A percentile compares a stretch with the other conserved stretches of the same genome.
Evolutionary conservation across 1,284 basidiomycete genomes (phyloP).

Genomic region (Austroboletus novae-zelandiae): DNA sequence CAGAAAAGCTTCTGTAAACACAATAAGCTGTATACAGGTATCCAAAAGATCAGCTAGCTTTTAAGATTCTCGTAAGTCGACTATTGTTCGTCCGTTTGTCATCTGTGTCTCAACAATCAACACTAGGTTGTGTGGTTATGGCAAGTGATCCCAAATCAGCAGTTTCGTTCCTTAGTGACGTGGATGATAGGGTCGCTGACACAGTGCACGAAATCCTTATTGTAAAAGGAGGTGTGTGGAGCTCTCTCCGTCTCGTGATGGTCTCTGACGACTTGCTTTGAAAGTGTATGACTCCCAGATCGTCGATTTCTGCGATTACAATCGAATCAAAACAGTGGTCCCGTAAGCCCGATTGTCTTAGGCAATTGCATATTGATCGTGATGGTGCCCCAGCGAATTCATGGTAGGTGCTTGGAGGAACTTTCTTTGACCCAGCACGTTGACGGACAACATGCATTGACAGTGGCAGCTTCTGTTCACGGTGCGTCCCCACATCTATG

Average conservation of each 20-base stretch:
- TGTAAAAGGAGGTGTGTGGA: conserved; percentile 3
- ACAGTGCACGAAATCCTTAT: conserved; percentile 1
- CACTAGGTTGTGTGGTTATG: conserved; percentile 2
- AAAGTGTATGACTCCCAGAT: neutral
- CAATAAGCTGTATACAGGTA: neutral
- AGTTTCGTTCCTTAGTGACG: neutral
- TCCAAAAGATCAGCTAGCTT: neutral
- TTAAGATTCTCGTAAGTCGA: neutral
- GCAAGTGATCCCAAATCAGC: neutral
- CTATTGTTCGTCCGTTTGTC: neutral
- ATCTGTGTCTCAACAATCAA: neutral
- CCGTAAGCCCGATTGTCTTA: conserved; percentile 1
- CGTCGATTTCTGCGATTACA: neutral
- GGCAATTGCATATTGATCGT: neutral
- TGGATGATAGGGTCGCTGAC: neutral
- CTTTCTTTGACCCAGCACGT: neutral
- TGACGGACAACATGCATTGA: neutral
- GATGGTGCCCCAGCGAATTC: neutral
- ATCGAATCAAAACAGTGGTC: neutral
- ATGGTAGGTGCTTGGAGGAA: neutral
- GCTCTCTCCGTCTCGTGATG: neutral
- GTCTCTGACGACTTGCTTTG: neutral
- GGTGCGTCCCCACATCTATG: neutral
- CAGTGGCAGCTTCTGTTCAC: conserved; percentile 4
- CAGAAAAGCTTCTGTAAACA: neutral